Evolutionary conservation across 768 basidiomycete species (phyloP), one percentile per base, ranked within the genome.

Genomic region (Suillus fuscotomentosus): DNA sequence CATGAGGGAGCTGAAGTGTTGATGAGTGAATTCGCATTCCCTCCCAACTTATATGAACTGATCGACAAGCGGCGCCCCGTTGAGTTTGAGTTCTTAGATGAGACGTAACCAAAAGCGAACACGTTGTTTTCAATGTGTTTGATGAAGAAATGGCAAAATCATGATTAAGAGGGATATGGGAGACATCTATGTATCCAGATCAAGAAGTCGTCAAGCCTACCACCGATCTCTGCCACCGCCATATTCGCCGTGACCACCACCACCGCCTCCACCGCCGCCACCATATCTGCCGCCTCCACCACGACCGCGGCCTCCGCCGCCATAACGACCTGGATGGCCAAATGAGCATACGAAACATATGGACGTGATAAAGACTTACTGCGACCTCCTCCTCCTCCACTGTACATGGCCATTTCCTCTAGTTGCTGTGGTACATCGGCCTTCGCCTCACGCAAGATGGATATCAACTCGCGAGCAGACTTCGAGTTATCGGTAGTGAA

Each of bases 401-500:
- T 87, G 75, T 88, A 95, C 82, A 88, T 88, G 0, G 84, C 85
- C 95, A 97, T 97, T 79, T 97, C 92, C 76, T 96, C 91, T 0
- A 99, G 82, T 71, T 97, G 93, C 63, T 94, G 86, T 31, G 96
- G 94, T 42, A 98, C 84, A 55, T 81, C 80, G 15, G 94, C 88
- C 73, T 95, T 95, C 24, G 94, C 93, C 76, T 97, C 95, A 62
- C 85, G 81, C 66, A 99, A 79, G 67, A 99, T 97, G 63, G 77
- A 82, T 64, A 98, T 81, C 11, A 99, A 86, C 72, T 99, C 97
- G 47, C 95, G 91, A 27, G 97, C 96, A 67, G 89, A 88, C 79
- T 97, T 97, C 57, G 94, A 88, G 76, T 97, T 97, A 71, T 98
- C 95, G 57, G 96, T 92, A 54, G 95, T 97, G 80, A 99, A 95